Evolutionary conservation across 139 green algal species (phyloP).

Genomic region (Asterochloris erici): DNA sequence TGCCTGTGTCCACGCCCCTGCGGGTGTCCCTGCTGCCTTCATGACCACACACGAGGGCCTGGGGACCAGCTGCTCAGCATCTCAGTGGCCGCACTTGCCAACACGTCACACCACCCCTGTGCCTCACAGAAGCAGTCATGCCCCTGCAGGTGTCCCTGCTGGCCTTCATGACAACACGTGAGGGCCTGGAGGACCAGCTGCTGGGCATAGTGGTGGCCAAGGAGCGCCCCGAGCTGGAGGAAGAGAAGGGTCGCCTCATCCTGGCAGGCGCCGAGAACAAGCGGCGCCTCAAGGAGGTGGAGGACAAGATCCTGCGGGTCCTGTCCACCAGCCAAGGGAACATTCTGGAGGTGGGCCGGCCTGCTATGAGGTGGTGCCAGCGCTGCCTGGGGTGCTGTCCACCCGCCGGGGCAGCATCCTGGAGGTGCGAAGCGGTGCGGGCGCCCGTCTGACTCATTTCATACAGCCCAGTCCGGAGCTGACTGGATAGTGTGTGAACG

Average conservation of each 20-base stretch:
- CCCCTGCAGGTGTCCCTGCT: conserved; percentile 59
- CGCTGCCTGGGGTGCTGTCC: no score
- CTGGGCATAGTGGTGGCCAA: conserved; percentile 74
- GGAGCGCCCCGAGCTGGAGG: conserved; percentile 67
- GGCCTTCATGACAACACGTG: conserved; percentile 76
- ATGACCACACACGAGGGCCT: no score
- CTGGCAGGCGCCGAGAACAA: conserved; percentile 76
- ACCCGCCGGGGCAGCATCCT: no score
- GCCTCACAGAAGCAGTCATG: not conserved
- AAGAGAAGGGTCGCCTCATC: conserved; percentile 70
- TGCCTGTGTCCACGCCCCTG: no score
- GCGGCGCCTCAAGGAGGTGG: conserved; percentile 65
- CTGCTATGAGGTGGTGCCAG: not conserved
- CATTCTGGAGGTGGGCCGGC: conserved; percentile 63
- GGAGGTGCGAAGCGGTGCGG: no score
- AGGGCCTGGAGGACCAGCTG: conserved; percentile 86
- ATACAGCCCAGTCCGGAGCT: no score
- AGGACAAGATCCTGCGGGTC: conserved; percentile 83
- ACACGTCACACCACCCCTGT: not conserved
- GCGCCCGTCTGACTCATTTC: no score
- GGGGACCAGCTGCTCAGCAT: no score
- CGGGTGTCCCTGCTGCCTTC: no score
- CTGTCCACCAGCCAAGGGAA: conserved; percentile 80
- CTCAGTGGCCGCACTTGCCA: no score
- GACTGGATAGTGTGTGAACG: no score